phyloP scores from a whole-genome alignment of 257 asterid species.

The Solanum lycopersicoides region DNA sequence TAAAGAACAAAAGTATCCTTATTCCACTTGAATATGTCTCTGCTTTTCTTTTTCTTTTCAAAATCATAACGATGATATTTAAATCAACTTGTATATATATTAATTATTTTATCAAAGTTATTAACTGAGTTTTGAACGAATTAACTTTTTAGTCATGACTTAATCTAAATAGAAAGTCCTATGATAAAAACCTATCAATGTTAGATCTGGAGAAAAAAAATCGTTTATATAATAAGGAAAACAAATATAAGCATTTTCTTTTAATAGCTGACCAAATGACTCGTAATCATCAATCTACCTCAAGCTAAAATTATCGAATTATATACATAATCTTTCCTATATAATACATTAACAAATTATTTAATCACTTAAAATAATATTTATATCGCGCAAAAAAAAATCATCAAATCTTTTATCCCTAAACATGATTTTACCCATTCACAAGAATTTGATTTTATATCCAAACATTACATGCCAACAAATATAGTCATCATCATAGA shows the following conservation, averaged over 20 bases:
- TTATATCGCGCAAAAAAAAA: neutral
- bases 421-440: too few species aligned
- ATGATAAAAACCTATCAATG: neutral
- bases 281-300: neutral
- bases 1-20: neutral
- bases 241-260: neutral
- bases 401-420: neutral
- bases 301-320: neutral
- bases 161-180: neutral
- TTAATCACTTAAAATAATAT: neutral
- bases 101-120: neutral
- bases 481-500: neutral
- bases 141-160: neutral
- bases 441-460: too few species aligned
- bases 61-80: neutral
- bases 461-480: too few species aligned
- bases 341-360: too few species aligned
- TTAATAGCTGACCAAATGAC: rapidly evolving
- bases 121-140: neutral
- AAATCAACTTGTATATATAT: too few species aligned
- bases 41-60: neutral
- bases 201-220: neutral
- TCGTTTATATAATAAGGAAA: neutral
- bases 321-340: too few species aligned
- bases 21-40: neutral